phyloP scores from a whole-genome alignment of 2,329 filamentous ascomycete genomes.

The Cryphonectria radicalis region DNA sequence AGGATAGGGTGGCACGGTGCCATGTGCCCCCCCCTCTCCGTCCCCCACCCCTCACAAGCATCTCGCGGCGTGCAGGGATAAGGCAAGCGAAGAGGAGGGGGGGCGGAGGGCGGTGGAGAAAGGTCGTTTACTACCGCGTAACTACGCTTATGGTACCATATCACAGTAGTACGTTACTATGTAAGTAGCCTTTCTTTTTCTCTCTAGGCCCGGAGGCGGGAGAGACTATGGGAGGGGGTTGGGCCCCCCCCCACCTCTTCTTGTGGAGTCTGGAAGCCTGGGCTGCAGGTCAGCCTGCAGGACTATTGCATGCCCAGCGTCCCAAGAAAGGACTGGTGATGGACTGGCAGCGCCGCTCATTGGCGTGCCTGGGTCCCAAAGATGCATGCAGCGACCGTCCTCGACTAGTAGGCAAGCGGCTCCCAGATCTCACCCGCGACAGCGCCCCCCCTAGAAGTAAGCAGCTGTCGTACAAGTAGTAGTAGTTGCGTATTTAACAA shows the following conservation, averaged over 20 bases:
- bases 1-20: neutral
- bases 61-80: neutral
- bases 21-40: neutral
- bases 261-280: conserved; percentile 9
- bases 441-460: neutral
- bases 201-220: neutral
- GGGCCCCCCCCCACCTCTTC: neutral
- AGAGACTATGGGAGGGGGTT: neutral
- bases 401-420: neutral
- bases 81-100: neutral
- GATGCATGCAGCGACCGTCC: neutral
- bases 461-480: neutral
- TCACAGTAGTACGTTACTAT: neutral
- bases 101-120: neutral
- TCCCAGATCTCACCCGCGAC: neutral
- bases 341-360: conserved; percentile 3
- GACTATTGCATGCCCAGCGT: conserved; percentile 15
- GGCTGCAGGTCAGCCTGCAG: conserved; percentile 13
- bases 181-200: neutral
- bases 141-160: neutral
- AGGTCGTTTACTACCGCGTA: neutral
- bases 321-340: conserved; percentile 18
- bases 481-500: neutral
- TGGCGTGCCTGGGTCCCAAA: conserved; percentile 11
- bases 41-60: neutral